Base-by-base conservation (phyloP, 805 yeast genomes). In the Hagleromyces aurorensis region DNA sequence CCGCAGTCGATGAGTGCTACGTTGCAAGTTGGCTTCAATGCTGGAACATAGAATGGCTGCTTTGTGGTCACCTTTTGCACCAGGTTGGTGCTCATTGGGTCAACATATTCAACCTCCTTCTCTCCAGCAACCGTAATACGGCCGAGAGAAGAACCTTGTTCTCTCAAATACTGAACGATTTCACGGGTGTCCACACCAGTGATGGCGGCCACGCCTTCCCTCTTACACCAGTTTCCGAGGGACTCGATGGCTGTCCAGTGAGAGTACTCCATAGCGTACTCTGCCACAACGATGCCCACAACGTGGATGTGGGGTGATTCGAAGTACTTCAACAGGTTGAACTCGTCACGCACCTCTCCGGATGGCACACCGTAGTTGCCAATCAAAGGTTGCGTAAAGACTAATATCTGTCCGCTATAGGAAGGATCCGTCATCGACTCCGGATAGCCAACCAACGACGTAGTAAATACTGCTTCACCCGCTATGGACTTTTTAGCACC, bases 171-270 rank as follows among this genome's bases (percentile, higher is more conserved):
- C 25, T 89, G 73, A 33, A 91, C 97, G 42, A 91, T 72, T 34
- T 87, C 83, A 67, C 98, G 82, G 42, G 99, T 91, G 60, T 91
- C 99, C 26, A 91, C 96, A 39, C 96, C 98, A 23, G 96, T 75
- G 48, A 91, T 81, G 25, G 96, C 93, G 33, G 97, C 93, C 33
- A 93, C 91, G 23, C 94, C 95, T 47, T 86, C 93, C 55, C 95
- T 78, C 61, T 82, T 75, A 66, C 98, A 91, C 98, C 97, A 91
- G 47, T 82, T 83, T 37, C 84, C 81, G 35, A 91, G 70, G 12
- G 94, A 79, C 65, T 91, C 97, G 19, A 91, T 95, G 3, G 99
- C 99, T 20, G 97, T 87, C 98, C 98, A 91, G 59, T 91, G 99
- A n/a, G 96, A 84, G 61, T 89, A 85, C 56, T 86, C 72, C 70